Evolutionary conservation across 1,284 basidiomycete genomes (phyloP), one percentile per base, ranked within the genome.

Genomic region (Ceratobasidium theobromae): DNA sequence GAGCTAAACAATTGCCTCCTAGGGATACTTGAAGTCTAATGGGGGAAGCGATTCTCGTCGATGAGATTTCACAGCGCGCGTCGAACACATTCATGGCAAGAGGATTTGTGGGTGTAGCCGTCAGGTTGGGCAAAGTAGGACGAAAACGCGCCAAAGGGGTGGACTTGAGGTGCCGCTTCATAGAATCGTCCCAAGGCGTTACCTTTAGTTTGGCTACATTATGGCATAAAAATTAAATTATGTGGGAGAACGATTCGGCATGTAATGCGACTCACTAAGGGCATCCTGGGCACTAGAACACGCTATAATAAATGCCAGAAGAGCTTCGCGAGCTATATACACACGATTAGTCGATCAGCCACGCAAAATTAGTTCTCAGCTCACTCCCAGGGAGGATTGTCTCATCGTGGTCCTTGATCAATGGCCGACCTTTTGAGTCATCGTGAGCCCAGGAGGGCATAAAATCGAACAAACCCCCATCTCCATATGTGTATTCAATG

Each of bases 391-490:
- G n/a, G 33, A 41, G 32, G 12, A 27, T 27, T 28, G 4, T 30
- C n/a, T 28, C 58, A 16, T 16, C 30, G 23, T 25, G 35, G 14
- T 64, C 58, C 27, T 40, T 28, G 23, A 64, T 43, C 23, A 64
- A 23, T 9, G 58, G 58, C 23, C 49, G 46, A 11, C n/a, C 35
- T 8, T 14, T 27, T 2, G 32, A 14, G 23, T 41, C 48, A 21
- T 64, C 35, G 35, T 64, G 58, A n/a, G 58, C 58, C 58, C 58
- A 64, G 4, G 58, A 64, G 8, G 58, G 58, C 48, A 64, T 49
- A 16, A 64, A 64, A 52, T 64, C 48, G 25, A 51, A 64, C 38
- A 64, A 25, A 4, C 49, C 48, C 3, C 25, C 33, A 0, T 32
- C 58, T 16, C 48, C 33, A 41, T 64, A 64, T 2, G 25, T 38